Base-by-base conservation (phyloP, 2,329 filamentous ascomycete species). In the Hypoxylon sp. region DNA sequence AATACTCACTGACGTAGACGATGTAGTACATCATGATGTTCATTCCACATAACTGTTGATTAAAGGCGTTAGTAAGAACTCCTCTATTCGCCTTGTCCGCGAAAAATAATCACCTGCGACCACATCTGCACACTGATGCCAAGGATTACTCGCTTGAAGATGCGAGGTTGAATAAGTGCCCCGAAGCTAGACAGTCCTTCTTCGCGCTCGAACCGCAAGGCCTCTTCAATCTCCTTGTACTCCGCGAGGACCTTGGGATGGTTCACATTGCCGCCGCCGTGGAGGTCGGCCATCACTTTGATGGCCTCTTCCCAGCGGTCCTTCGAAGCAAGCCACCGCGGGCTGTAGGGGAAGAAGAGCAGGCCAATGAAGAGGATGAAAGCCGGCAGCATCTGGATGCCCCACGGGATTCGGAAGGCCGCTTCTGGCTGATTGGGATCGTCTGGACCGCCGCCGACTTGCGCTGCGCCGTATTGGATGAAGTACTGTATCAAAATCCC, bases 311-410 rank as follows among this genome's bases (percentile, higher is more conserved):
- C 89, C 83, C 90, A 91, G 0, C 88, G 84, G 68, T 90, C 90
- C 72, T 90, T 85, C 14, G 85, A 85, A 4, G 91, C 91, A 5
- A 93, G 81, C 90, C 91, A 93, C 58, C 91, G 85, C 0, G 91
- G 91, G 53, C 84, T 90, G 70, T 86, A 86, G 0, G 87, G 88
- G 70, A 90, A 85, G 78, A 89, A 89, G 75, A 88, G 83, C 19
- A 89, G 81, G 0, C 87, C 87, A 25, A 84, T 73, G 50, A 90
- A 81, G 0, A 89, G 80, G 13, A 88, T 73, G 11, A 85, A 72
- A 0, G 82, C 86, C 0, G 87, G 88, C 0, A 88, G 75, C 71
- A 86, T 85, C 77, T 90, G 88, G 3, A 90, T 74, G 28, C 83
- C 87, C 87, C 87, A 90, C 2, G 88, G 87, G 51, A 89, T 86